A percentile compares a stretch with the other conserved stretches of the same genome.
phyloP scores from a whole-genome alignment of 1,284 basidiomycete species.

The Pseudozyma sp. region DNA sequence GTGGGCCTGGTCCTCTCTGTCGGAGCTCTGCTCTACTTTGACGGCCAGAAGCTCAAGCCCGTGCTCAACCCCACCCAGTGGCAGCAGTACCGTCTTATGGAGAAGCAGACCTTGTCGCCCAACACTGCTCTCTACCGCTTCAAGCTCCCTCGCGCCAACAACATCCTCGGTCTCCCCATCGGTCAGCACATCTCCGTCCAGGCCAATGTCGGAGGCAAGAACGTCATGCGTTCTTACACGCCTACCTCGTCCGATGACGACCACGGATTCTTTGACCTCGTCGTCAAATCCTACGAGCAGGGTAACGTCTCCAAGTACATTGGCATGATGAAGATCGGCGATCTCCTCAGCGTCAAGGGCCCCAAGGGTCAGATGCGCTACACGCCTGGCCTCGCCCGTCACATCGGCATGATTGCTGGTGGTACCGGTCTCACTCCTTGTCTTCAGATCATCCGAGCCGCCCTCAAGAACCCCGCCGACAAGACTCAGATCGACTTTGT shows the following conservation, averaged over 20 bases:
- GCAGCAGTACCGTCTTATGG: slow-evolving; percentile 82
- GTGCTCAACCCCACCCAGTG: slow-evolving; percentile 81
- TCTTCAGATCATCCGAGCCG: slow-evolving; percentile 87
- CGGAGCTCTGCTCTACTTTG: slow-evolving; percentile 55
- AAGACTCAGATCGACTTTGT: slow-evolving; percentile 89
- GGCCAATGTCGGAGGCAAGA: slow-evolving; percentile 90
- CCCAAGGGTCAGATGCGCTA: slow-evolving; percentile 85
- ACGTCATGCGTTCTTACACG: slow-evolving; percentile 90
- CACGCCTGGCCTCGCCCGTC: slow-evolving; percentile 69
- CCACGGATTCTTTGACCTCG: slow-evolving; percentile 90
- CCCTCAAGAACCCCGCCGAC: slow-evolving; percentile 86
- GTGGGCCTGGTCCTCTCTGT: slow-evolving; percentile 57
- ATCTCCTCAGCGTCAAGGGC: slow-evolving; percentile 86
- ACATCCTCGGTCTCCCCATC: slow-evolving; percentile 89
- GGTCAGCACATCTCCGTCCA: slow-evolving; percentile 95
- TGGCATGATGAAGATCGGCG: slow-evolving; percentile 77
- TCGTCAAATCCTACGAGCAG: slow-evolving; percentile 97
- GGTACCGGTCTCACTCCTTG: slow-evolving; percentile 89
- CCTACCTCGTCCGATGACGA: slow-evolving; percentile 93
- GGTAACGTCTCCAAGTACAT: slow-evolving; percentile 92
- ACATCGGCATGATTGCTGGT: slow-evolving; percentile 94
- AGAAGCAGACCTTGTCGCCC: slow-evolving; percentile 87
- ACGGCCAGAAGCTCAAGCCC: slow-evolving; percentile 70
- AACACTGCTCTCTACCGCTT: slow-evolving; percentile 98
- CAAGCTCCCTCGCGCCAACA: slow-evolving; percentile 78